Conservation (phyloP, 139 green algal genomes). For the Chlorella sp. region DNA sequence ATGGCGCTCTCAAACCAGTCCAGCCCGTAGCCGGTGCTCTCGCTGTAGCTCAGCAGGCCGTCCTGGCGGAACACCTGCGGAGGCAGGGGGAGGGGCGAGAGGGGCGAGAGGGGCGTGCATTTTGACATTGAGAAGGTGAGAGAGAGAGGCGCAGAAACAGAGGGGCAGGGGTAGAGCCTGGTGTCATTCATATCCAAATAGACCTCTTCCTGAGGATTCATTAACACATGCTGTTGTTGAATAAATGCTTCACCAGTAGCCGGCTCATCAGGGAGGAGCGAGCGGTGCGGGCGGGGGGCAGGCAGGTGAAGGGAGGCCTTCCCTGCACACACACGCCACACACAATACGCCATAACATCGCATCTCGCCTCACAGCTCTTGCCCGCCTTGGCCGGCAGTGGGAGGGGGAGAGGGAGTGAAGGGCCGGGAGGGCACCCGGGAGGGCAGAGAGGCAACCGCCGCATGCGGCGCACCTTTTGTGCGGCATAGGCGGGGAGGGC, state of each 20-base stretch:
- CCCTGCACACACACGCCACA: too few species aligned
- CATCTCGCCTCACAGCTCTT: too few species aligned
- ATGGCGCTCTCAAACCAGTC: slow-evolving; percentile 83
- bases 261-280: too few species aligned
- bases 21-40: slow-evolving; percentile 8
- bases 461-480: not conserved
- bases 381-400: too few species aligned
- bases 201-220: too few species aligned
- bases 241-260: too few species aligned
- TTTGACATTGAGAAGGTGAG: not conserved
- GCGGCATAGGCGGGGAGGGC: slow-evolving; percentile 24
- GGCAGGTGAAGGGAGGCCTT: too few species aligned
- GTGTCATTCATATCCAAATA: too few species aligned
- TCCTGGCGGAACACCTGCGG: slow-evolving; percentile 52
- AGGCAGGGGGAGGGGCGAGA: not conserved
- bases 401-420: not conserved
- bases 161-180: not conserved
- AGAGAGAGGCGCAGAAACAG: not conserved
- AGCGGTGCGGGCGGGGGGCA: too few species aligned
- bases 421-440: not conserved
- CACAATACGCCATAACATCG: too few species aligned
- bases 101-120: not conserved
- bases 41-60: slow-evolving; percentile 45
- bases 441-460: not conserved
- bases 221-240: too few species aligned